These are phyloP conservation scores for Coemansia sp. DNA, from an alignment of 192 early-diverging fungal genomes.

Conservation along the genomic window DNA sequence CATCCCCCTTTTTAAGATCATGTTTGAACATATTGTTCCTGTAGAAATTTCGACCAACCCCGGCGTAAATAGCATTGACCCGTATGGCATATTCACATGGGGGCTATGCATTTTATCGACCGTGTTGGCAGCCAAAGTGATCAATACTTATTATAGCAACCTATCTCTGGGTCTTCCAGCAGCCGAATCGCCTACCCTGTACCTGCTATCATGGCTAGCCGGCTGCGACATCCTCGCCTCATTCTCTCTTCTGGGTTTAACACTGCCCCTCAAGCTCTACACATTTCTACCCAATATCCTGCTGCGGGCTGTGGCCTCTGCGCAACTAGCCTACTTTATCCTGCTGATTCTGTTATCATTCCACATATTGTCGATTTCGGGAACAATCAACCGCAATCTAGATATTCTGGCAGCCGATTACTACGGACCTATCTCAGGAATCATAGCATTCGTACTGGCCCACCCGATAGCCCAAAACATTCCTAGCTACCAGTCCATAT, in stretches of 20 bases:
- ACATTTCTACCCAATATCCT: background rate
- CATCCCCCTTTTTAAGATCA: no score
- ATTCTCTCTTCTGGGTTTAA: background rate
- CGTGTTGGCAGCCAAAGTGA: no score
- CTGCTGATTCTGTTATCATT: conserved; percentile 1
- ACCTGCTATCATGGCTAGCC: background rate
- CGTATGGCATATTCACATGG: no score
- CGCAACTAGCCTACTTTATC: background rate
- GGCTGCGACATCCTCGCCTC: background rate
- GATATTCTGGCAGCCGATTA: background rate
- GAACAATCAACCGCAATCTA: background rate
- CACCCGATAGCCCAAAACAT: background rate
- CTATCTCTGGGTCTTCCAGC: background rate
- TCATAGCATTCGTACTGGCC: background rate
- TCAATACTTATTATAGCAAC: no score
- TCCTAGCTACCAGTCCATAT: background rate
- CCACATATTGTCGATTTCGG: background rate
- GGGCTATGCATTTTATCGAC: no score
- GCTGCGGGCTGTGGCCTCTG: conserved; percentile 2
- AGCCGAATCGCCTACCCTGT: background rate
- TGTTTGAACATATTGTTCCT: no score
- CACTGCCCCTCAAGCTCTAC: background rate
- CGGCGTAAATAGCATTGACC: no score
- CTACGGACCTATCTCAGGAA: background rate
- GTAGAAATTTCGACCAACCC: no score